Evolutionary conservation across 2,329 filamentous ascomycete genomes (phyloP).

Genomic region (Trematosphaeria pertusa): DNA sequence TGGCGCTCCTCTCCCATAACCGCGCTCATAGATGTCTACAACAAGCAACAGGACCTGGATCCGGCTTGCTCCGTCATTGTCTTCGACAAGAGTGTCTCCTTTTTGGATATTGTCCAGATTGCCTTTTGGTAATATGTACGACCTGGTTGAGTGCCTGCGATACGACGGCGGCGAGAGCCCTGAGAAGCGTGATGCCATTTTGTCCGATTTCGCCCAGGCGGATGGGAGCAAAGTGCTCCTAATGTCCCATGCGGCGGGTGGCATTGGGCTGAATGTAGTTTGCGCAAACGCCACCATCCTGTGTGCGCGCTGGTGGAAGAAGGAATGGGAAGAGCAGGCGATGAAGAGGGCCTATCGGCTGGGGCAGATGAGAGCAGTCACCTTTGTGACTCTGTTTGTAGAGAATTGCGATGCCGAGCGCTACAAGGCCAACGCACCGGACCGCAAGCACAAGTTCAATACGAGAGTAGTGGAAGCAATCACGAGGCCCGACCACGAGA

Average conservation of each 20-base stretch:
- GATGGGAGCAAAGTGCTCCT: not conserved
- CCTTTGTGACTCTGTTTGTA: too few relatives aligned
- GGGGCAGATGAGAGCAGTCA: not conserved
- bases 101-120: not conserved
- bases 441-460: too few relatives aligned
- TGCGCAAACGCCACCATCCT: not conserved
- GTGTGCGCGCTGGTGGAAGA: not conserved
- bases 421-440: too few relatives aligned
- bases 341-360: not conserved
- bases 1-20: too few relatives aligned
- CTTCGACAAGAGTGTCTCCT: slow-evolving; percentile 1
- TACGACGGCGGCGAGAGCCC: not conserved
- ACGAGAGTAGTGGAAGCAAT: too few relatives aligned
- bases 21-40: too few relatives aligned
- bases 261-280: not conserved
- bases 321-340: not conserved
- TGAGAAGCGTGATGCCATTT: not conserved
- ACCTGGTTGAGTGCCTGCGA: not conserved
- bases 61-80: not conserved
- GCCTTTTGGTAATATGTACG: not conserved
- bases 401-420: too few relatives aligned
- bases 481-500: too few relatives aligned
- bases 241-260: not conserved
- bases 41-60: not conserved
- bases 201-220: too few relatives aligned